These are phyloP conservation scores for Verticillium alfalfae DNA, from an alignment of 2,329 filamentous ascomycete species.

Conservation along the genomic window DNA sequence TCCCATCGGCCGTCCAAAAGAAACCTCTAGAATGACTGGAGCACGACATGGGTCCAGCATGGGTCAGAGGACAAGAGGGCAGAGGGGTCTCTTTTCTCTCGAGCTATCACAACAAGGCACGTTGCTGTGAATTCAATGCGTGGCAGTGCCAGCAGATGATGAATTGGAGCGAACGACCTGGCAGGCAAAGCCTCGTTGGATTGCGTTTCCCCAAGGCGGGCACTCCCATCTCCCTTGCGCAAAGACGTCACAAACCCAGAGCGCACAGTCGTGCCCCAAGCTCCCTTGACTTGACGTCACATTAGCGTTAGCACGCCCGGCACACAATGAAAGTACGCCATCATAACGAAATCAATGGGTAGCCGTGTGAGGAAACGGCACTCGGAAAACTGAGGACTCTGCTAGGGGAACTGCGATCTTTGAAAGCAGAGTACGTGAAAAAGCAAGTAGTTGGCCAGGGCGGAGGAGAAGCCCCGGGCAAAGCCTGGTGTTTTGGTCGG, in stretches of 20 bases:
- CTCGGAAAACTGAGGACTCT: no score
- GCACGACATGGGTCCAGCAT: background rate
- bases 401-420: no score
- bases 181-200: background rate
- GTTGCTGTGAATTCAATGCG: background rate
- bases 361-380: no score
- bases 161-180: background rate
- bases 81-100: background rate
- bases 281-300: background rate
- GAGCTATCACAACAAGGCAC: background rate
- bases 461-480: background rate
- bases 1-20: background rate
- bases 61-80: background rate
- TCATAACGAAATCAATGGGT: no score
- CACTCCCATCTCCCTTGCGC: background rate
- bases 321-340: no score
- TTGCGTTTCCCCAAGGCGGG: background rate
- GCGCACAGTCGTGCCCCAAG: background rate
- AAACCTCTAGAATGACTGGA: background rate
- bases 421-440: no score
- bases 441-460: background rate
- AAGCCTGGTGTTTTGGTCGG: no score
- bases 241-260: background rate
- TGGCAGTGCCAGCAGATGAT: background rate
- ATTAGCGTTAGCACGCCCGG: background rate